These are phyloP conservation scores for Mrakia gelida DNA, from an alignment of 768 basidiomycete genomes.

Conservation along the genomic window DNA sequence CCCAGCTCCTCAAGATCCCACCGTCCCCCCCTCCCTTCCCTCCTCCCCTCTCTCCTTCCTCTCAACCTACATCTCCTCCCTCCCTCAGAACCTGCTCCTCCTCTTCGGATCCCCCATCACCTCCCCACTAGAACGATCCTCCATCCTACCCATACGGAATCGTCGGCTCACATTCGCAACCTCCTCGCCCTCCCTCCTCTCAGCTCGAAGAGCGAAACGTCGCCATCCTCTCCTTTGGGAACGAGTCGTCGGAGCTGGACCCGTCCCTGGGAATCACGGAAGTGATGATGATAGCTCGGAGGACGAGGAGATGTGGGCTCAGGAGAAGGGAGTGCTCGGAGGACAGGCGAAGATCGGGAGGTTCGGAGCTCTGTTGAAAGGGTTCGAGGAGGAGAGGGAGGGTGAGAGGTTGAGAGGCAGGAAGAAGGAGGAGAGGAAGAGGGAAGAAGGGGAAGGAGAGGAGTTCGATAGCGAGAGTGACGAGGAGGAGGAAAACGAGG, in stretches of 20 bases:
- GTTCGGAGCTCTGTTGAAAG: constrained; percentile 23
- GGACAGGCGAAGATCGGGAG: constrained; percentile 13
- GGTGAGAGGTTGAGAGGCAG: constrained; percentile 1
- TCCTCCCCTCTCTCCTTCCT: constrained; percentile 12
- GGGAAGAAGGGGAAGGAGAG: constrained; percentile 14
- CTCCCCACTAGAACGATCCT: not conserved
- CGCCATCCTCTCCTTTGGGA: constrained; percentile 14
- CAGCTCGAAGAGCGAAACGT: not conserved
- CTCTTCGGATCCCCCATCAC: constrained; percentile 15
- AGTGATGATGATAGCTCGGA: not conserved
- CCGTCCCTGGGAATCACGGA: not conserved
- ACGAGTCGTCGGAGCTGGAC: constrained; percentile 4
- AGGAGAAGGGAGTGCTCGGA: constrained; percentile 12
- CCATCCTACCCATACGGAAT: constrained; percentile 5
- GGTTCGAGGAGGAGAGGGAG: constrained; percentile 21
- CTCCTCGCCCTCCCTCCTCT: not conserved
- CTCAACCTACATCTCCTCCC: constrained; percentile 7
- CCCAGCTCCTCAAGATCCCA: not conserved
- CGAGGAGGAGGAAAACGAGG: constrained; percentile 17
- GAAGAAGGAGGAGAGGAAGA: constrained; percentile 20
- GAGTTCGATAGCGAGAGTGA: constrained; percentile 23
- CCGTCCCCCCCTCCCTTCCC: not conserved
- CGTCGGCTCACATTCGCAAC: constrained; percentile 6
- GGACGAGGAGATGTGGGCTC: constrained; percentile 22
- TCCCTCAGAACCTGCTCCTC: constrained; percentile 3